Base-by-base conservation (phyloP, 768 basidiomycete species). In the Russula dissimulans region DNA sequence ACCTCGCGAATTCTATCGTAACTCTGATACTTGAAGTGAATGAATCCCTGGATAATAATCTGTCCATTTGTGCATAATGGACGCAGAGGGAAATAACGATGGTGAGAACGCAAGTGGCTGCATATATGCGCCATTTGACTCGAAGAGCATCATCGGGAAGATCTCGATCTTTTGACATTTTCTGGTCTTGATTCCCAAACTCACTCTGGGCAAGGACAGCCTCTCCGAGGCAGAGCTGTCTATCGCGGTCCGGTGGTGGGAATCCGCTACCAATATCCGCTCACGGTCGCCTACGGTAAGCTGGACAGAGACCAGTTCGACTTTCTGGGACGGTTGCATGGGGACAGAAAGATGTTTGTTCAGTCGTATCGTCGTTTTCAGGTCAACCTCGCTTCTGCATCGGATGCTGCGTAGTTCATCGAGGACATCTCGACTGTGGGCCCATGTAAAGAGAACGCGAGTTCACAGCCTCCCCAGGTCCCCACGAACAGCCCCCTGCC, bases 301-400 rank as follows among this genome's bases (percentile, higher is more conserved):
- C 55, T n/a, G 48, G 26, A 53, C 38, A 18, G 31, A 32, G 17
- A 34, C 41, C 58, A 11, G 31, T 34, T 57, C 32, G 46, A 42
- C 15, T 48, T 36, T 18, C 15, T 29, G 22, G 4, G 17, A 18
- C 14, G 22, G 34, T n/a, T 31, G 15, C 26, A 29, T 12, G 10
- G 46, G 59, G 54, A 64, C 42, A 45, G 43, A 48, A 9, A 14
- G 26, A 11, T 56, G 15, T 39, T 72, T 26, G 55, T 8, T n/a
- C 62, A 90, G 89, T 72, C 76, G 3, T 88, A 85, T 69, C 82
- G 86, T 53, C 84, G 89, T 17, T 88, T 91, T 66, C 89, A 91
- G 69, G 78, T 90, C 32, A 83, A 84, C 18, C 89, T 91, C 62
- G 68, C 75, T 52, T 76, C 78, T n/a, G 54, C 74, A 15, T 59